phyloP scores from a whole-genome alignment of 441 rosid genomes.

The Eutrema salsugineum region DNA sequence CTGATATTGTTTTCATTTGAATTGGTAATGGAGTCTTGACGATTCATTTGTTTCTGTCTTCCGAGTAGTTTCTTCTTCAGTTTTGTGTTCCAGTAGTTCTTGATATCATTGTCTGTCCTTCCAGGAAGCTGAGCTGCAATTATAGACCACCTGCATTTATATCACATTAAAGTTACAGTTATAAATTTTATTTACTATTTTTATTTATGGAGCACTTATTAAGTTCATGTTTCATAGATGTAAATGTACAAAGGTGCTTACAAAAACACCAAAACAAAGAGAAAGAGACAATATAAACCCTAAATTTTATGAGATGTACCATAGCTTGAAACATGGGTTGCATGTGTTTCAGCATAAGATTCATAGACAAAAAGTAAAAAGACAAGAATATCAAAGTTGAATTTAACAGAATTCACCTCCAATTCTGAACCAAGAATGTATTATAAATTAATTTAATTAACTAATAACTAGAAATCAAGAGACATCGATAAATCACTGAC shows the following conservation, averaged over 20 bases:
- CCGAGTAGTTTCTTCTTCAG: constrained; percentile 90
- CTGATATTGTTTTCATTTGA: constrained; percentile 28
- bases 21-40: constrained; percentile 26
- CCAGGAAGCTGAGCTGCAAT: constrained; percentile 99
- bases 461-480: constrained; percentile 6
- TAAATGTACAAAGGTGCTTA: constrained; percentile 6
- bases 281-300: constrained; percentile 34
- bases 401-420: background rate
- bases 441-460: constrained; percentile 29
- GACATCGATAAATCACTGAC: constrained; percentile 27
- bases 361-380: constrained; percentile 25
- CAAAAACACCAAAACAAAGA: constrained; percentile 29
- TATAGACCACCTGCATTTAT: constrained; percentile 76
- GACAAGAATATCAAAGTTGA: constrained; percentile 11
- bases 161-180: constrained; percentile 7
- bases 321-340: constrained; percentile 23
- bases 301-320: constrained; percentile 19
- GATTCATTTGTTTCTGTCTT: constrained; percentile 62
- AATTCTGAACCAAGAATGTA: constrained; percentile 7
- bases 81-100: constrained; percentile 95
- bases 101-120: constrained; percentile 91
- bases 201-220: background rate
- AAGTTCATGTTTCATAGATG: background rate
- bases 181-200: background rate
- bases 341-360: constrained; percentile 34